phyloP scores from a whole-genome alignment of 768 basidiomycete species.

The Stropharia rugosoannulata region DNA sequence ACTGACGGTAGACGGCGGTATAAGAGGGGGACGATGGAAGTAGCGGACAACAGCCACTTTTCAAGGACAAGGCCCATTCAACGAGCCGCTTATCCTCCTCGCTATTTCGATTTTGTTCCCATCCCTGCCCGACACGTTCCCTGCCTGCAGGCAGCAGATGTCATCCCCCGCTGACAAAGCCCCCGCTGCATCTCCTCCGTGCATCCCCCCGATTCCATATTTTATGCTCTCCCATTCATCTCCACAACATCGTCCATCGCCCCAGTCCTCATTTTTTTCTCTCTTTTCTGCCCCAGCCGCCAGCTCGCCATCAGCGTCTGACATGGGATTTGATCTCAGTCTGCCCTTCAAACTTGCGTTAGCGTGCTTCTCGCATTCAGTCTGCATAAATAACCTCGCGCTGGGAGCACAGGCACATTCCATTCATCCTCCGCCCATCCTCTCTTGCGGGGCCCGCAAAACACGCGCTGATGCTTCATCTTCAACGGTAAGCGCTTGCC shows the following conservation, averaged over 20 bases:
- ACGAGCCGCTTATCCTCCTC: slow-evolving; percentile 52
- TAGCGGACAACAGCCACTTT: slow-evolving; percentile 48
- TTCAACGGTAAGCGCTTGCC: slow-evolving; percentile 4
- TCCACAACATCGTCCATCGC: slow-evolving; percentile 18
- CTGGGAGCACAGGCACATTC: background rate
- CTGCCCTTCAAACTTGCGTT: too few species aligned
- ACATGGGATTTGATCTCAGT: slow-evolving; percentile 27
- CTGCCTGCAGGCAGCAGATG: slow-evolving; percentile 76
- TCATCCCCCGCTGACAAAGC: slow-evolving; percentile 12
- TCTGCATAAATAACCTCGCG: background rate
- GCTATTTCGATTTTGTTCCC: slow-evolving; percentile 37
- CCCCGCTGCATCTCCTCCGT: slow-evolving; percentile 2
- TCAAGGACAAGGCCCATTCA: slow-evolving; percentile 48
- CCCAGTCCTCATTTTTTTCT: slow-evolving; percentile 20
- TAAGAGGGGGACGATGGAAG: slow-evolving; percentile 32
- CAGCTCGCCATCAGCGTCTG: slow-evolving; percentile 19
- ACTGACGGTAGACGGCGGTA: slow-evolving; percentile 31
- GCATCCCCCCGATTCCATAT: background rate
- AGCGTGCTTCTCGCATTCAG: background rate
- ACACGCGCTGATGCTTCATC: slow-evolving; percentile 9
- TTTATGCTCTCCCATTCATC: background rate
- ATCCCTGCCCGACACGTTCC: slow-evolving; percentile 62
- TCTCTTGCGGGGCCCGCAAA: slow-evolving; percentile 1
- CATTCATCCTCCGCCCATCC: background rate
- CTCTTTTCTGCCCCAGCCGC: slow-evolving; percentile 14